Evolutionary conservation across 768 basidiomycete species (phyloP), one percentile per base, ranked within the genome.

Genomic region (Mycena belliarum): DNA sequence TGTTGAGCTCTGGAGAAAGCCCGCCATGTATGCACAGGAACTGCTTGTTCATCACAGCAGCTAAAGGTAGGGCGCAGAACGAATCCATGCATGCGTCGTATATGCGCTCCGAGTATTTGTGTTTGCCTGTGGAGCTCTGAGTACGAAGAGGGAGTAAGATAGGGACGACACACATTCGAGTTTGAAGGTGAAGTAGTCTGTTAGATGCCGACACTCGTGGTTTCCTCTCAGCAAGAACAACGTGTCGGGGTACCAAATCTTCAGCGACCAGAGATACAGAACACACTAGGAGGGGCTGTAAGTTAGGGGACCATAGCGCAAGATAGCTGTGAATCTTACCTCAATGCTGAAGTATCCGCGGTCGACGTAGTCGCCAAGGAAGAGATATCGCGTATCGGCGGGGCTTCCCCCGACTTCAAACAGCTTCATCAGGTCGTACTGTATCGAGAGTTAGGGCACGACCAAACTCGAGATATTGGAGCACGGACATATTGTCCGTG

Each of bases 11-110:
- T 0, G 97, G 97, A 0, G 93, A 95, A 15, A 99, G 80, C 18
- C 97, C 97, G 28, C 97, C 97, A 60, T 99, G 97, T 59, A 98
- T 97, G 73, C 96, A 99, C 48, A 98, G 78, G 74, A 99, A 99
- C 73, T 98, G 97, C 70, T 98, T 98, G 79, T 99, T 99, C 96
- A 98, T 98, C 68, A 99, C 73, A 29, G 97, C 97, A 1, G 96
- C 96, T 10, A 99, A 82, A 2, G 97, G 97, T 0, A 99, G 82
- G 0, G 91, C 82, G 70, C 95, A 98, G 79, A 99, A 98, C 0
- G 93, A 93, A 26, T 97, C 92, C 94, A 98, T 96, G 81, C 93
- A 95, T 25, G 93, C 94, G 59, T 99, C 94, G 71, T 99, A 99
- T 59, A 99, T 84, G 24, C 87, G 86, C 65, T 98, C 96, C 9